Conservation (phyloP, 2,329 filamentous ascomycete species). For the Tympanopsis confertula region DNA sequence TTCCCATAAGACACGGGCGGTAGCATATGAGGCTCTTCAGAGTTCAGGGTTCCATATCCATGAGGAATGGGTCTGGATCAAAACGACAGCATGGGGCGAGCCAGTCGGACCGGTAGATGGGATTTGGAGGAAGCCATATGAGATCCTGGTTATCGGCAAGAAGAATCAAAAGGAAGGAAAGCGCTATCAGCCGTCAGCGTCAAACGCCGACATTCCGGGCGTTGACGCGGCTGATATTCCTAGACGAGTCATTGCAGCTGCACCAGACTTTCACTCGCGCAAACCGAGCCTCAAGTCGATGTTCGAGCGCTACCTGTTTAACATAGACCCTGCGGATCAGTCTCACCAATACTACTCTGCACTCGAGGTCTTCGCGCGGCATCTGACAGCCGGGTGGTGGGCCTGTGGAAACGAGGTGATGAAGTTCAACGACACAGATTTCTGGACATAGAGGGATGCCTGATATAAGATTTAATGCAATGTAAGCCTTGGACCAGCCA, state of each 20-base stretch:
- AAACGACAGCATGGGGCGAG: slow-evolving; percentile 39
- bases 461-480: no score
- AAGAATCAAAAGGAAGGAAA: slow-evolving; percentile 2
- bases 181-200: slow-evolving; percentile 2
- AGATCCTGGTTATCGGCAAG: slow-evolving; percentile 39
- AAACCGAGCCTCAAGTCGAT: slow-evolving; percentile 48
- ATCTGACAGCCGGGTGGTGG: slow-evolving; percentile 48
- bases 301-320: slow-evolving; percentile 32
- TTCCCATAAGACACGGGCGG: slow-evolving; percentile 31
- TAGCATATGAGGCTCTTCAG: slow-evolving; percentile 30
- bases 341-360: slow-evolving; percentile 33
- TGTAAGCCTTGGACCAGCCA: no score
- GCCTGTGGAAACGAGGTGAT: slow-evolving; percentile 50
- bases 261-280: slow-evolving; percentile 53
- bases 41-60: slow-evolving; percentile 31
- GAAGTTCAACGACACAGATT: slow-evolving; percentile 42
- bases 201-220: no score
- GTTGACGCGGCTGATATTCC: slow-evolving; percentile 13
- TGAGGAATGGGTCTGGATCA: slow-evolving; percentile 57
- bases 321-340: no score
- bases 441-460: slow-evolving; percentile 30
- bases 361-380: slow-evolving; percentile 48
- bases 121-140: slow-evolving; percentile 48
- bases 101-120: slow-evolving; percentile 37
- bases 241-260: slow-evolving; percentile 40